Evolutionary conservation across 73 alveolate genomes (phyloP).

Genomic region (Loxodes magnus): DNA sequence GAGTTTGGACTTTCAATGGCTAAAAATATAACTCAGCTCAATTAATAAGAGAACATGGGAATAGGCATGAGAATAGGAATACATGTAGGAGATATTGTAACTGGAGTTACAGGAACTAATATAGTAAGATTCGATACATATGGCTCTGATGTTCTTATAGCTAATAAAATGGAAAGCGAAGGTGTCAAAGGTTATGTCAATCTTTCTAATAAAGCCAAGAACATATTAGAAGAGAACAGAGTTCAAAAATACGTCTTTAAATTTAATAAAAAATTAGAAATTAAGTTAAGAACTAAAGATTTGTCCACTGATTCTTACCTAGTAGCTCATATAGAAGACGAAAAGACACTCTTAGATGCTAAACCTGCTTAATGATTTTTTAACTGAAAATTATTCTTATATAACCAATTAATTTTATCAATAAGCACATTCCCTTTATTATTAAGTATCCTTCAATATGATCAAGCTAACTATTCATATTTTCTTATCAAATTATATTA

Average conservation of each 20-base stretch:
- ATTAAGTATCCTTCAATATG: too few relatives aligned
- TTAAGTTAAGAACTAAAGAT: too few relatives aligned
- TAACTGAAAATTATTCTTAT: too few relatives aligned
- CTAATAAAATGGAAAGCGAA: slow-evolving; percentile 92
- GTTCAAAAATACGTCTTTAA: slow-evolving; percentile 27
- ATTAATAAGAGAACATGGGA: slow-evolving; percentile 44
- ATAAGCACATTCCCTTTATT: too few relatives aligned
- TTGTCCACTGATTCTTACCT: too few relatives aligned
- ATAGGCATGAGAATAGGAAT: slow-evolving; percentile 82
- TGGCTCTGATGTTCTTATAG: slow-evolving; percentile 93
- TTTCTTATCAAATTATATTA: too few relatives aligned
- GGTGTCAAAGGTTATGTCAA: slow-evolving; percentile 81
- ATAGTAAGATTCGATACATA: slow-evolving; percentile 95
- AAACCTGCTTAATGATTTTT: too few relatives aligned
- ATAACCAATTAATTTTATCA: too few relatives aligned
- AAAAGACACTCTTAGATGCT: too few relatives aligned
- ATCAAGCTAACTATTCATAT: too few relatives aligned
- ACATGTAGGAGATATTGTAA: slow-evolving; percentile 69
- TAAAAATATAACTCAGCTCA: slow-evolving; percentile 69
- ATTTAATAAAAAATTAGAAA: too few relatives aligned
- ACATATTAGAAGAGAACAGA: slow-evolving; percentile 35
- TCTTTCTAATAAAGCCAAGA: slow-evolving; percentile 77
- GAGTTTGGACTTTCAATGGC: slow-evolving; percentile 88
- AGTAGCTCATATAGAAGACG: too few relatives aligned
- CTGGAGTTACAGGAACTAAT: slow-evolving; percentile 79